Evolutionary conservation across 2,329 filamentous ascomycete species (phyloP), one percentile per base, ranked within the genome.

Genomic region (Penicillium sp.): DNA sequence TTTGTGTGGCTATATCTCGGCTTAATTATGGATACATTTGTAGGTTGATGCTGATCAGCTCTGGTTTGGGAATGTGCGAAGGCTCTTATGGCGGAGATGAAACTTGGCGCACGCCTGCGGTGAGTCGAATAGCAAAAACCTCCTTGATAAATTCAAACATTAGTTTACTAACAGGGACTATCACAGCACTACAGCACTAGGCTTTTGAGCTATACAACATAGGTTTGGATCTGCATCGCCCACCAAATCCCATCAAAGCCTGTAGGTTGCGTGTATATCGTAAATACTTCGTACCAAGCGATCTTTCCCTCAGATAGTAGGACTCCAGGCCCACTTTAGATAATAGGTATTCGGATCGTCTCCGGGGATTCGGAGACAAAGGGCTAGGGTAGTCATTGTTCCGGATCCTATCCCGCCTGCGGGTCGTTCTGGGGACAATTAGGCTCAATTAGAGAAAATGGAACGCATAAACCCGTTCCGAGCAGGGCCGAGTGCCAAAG

Each of bases 101-200:
- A 43, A 45, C 40, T 45, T 20, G 9, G 32, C 37, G 42, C 20
- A 24, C 39, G 20, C 39, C 13, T 29, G 22, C 35, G 31, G 32
- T 37, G 18, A 37, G 20, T 44, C 26, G 7, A 31, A 45, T 44
- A 20, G 34, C 34, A n/a, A 7, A 32, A 11, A 10, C 10, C 26
- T 22, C 16, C 16, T 16, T 22, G 7, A 5, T 9, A 11, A 14
- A 18, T 14, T 37, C 3, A 29, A 39, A 50, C 14, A 8, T 35
- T 24, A 53, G 34, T 32, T 42, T 26, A 46, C 42, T 53, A 49
- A 54, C 46, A 61, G 54, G n/a, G 60, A 16, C 24, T 52, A 62
- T 62, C 56, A 26, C 24, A 26, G 24, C 24, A 26, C 24, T 2
- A 40, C 20, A 22, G 26, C 42, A 31, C 9, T 48, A 11, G n/a